Percentiles rank a stretch among this genome's conserved stretches.
Conservation (phyloP, 2,329 filamentous ascomycete genomes). For the Bipolaris cookei region DNA sequence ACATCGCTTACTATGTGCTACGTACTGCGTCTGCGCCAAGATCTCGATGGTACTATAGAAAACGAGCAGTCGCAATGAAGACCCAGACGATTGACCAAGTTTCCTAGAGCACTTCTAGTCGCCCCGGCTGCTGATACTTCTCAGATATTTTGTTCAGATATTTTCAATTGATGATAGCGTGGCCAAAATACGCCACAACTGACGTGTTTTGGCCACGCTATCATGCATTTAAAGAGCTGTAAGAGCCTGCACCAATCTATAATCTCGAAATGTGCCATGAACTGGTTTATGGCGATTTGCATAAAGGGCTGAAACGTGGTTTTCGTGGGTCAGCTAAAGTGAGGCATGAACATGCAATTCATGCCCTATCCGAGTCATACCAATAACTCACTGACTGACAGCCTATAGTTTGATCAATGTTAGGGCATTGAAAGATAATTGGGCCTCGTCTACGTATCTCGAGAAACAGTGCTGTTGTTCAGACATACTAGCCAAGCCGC, state of each 20-base stretch:
- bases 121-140: not conserved
- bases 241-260: not conserved
- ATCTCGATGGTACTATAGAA: not conserved
- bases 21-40: not conserved
- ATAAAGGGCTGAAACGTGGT: not conserved
- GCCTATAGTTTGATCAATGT: no score
- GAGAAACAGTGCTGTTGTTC: no score
- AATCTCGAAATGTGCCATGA: no score
- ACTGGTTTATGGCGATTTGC: not conserved
- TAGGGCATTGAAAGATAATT: no score
- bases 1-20: not conserved
- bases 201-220: not conserved
- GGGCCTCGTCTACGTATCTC: no score
- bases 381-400: not conserved
- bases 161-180: no score
- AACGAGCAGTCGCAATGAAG: not conserved
- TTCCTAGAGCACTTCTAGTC: not conserved
- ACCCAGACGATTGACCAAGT: not conserved
- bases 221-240: not conserved
- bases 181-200: no score
- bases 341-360: not conserved
- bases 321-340: not conserved
- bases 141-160: not conserved
- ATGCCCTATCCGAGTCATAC: not conserved
- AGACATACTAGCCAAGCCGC: not conserved